These are phyloP conservation scores for Botrytis aclada DNA, from an alignment of 2,329 filamentous ascomycete genomes.

Conservation along the genomic window DNA sequence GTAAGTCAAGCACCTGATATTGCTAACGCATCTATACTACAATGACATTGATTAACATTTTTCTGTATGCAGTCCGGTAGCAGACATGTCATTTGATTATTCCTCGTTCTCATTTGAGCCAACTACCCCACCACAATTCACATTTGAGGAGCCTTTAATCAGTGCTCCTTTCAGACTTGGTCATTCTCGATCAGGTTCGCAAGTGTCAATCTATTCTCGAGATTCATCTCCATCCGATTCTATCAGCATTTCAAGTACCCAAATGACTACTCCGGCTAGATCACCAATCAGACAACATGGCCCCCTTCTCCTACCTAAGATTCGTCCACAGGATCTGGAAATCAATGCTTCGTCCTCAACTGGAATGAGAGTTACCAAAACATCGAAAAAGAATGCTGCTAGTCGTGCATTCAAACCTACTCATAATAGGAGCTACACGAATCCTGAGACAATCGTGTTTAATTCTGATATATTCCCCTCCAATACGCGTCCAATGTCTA, in stretches of 20 bases:
- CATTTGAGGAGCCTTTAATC: conserved; percentile 56
- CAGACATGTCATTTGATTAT: conserved; percentile 59
- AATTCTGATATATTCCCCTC: conserved; percentile 29
- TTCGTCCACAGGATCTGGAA: conserved; percentile 78
- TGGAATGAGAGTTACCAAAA: conserved; percentile 52
- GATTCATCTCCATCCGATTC: conserved; percentile 54
- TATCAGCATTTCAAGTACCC: conserved; percentile 62
- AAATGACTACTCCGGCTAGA: conserved; percentile 65
- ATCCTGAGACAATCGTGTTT: conserved; percentile 53
- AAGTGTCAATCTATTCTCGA: conserved; percentile 55
- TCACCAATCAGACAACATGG: conserved; percentile 77
- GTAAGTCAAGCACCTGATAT: conserved; percentile 26
- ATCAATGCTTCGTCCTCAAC: conserved; percentile 54
- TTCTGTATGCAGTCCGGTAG: conserved; percentile 51
- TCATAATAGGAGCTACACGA: conserved; percentile 59
- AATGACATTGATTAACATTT: conserved; percentile 23
- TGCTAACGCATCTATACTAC: background rate
- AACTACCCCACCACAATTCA: conserved; percentile 50
- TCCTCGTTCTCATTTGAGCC: conserved; percentile 52
- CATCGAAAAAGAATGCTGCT: conserved; percentile 33
- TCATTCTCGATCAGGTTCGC: conserved; percentile 40
- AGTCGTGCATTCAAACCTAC: conserved; percentile 43
- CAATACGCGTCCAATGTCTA: conserved; percentile 34
- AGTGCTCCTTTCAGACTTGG: conserved; percentile 49
- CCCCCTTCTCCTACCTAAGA: conserved; percentile 78